Evolutionary conservation across 2,329 filamentous ascomycete genomes (phyloP), one percentile per base, ranked within the genome.

Genomic region (Colletotrichum cereale): DNA sequence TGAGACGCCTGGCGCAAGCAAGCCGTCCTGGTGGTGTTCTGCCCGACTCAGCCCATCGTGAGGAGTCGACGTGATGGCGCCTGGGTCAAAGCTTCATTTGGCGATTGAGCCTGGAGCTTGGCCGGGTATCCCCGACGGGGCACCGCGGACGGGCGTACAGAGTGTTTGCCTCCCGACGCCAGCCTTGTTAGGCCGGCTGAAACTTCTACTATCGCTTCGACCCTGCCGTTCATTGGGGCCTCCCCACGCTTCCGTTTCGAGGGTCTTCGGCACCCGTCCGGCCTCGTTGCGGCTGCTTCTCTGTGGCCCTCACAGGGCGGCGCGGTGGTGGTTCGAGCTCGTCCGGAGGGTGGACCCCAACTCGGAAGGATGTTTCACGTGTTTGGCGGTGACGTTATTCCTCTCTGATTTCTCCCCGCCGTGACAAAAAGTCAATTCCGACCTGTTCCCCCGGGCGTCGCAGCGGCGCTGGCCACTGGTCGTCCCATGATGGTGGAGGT

Each of bases 41-140:
- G 57, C 62, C 40, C 68, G 68, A 71, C 68, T 71, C 68, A 71
- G 68, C 68, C 52, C 47, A 44, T 52, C 18, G 61, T n/a, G 21
- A 38, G 29, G 31, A 40, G 42, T 60, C 52, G 58, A 57, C 38
- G 18, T 55, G n/a, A 48, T 62, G 34, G 63, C 67, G 64, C 63
- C 57, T 58, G 34, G 29, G 52, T 44, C 63, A 65, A 71, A 56
- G 56, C 63, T 52, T 48, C 14, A 38, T 71, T 58, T n/a, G 40
- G 40, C 38, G 64, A 52, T 34, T 38, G 29, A 62, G 50, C 8
- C 3, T 55, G 29, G 31, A 7, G n/a, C 24, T 16, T 62, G 48
- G 68, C 68, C 16, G 57, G 68, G 64, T 67, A 29, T 47, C 64
- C 68, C 68, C 50, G 55, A 40, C 36, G 53, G 61, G 36, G 52